Conservation (phyloP, 352 stramenopile genomes). For the Globisporangium megalacanthum region DNA sequence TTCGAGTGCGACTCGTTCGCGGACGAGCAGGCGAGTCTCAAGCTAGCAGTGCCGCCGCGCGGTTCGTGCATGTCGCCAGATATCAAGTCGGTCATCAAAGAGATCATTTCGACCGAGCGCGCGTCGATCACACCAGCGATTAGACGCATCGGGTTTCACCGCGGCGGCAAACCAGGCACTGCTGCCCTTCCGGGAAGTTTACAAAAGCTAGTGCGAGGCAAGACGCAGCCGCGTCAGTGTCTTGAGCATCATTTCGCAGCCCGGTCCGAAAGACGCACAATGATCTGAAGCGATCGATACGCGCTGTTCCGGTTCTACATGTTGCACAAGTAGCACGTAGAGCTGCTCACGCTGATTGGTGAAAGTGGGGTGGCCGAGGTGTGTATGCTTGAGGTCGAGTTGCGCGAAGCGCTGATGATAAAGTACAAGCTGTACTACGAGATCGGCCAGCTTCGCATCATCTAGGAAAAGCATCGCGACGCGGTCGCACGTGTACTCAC, state of each 20-base stretch:
- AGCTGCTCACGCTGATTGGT: slow-evolving; percentile 68
- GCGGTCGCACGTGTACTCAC: slow-evolving; percentile 80
- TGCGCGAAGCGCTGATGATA: slow-evolving; percentile 54
- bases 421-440: slow-evolving; percentile 84
- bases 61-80: slow-evolving; percentile 66
- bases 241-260: slow-evolving; percentile 16
- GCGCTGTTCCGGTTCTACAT: slow-evolving; percentile 81
- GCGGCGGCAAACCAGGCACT: slow-evolving; percentile 58
- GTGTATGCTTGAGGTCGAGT: slow-evolving; percentile 59
- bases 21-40: slow-evolving; percentile 77
- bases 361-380: slow-evolving; percentile 53
- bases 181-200: slow-evolving; percentile 74
- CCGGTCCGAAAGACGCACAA: slow-evolving; percentile 58
- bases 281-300: slow-evolving; percentile 82
- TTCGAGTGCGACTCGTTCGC: slow-evolving; percentile 76
- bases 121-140: slow-evolving; percentile 43
- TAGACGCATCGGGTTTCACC: slow-evolving; percentile 46
- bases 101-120: slow-evolving; percentile 46
- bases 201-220: slow-evolving; percentile 81
- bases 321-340: slow-evolving; percentile 72
- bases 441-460: slow-evolving; percentile 55
- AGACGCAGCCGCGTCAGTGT: slow-evolving; percentile 36
- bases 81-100: slow-evolving; percentile 71
- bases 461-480: slow-evolving; percentile 61
- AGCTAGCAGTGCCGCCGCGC: slow-evolving; percentile 75